Evolutionary conservation across 495 filamentous ascomycete genomes (phyloP), one percentile per base, ranked within the genome.

Genomic region (Penicillium bovifimosum): DNA sequence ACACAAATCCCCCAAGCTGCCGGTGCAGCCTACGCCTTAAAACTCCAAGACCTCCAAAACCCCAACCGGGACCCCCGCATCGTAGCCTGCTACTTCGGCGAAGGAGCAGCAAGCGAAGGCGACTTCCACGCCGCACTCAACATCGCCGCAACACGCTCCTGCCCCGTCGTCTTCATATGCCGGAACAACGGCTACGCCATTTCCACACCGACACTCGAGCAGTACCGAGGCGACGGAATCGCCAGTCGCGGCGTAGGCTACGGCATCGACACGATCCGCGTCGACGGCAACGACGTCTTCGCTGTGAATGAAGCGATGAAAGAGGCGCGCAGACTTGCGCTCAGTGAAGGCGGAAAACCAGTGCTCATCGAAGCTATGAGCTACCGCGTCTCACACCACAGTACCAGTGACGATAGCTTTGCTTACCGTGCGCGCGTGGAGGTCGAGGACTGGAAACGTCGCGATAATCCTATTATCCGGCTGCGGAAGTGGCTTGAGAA

Each of bases 171-270:
- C 31, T 99, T 96, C 75, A 80, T 99, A 49, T 97, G 95, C 74
- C 84, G 95, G 39, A 99, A 99, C 69, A 99, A 99, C 60, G 93
- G 93, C 0, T 99, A 87, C 62, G 93, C 93, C 13, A 99, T 99
- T 49, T 90, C 85, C 0, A 99, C 93, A 0, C 91, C 93, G 1
- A 96, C 91, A 0, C 72, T 96, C 0, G 93, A 99, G 56, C 93
- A 99, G 62, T 99, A 99, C 66, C 86, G 91, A 2, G 93, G 93
- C 9, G 93, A 99, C 62, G 93, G 93, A 3, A 97, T 99, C 57
- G 93, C 95, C 10, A 93, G 88, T 45, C 81, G 93, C 41, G 93
- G 91, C n/a, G 76, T 95, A 8, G 93, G 93, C 0, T 99, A 99
- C 66, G 93, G 93, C 3, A 96, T 99, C 60, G 91, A 96, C 59